phyloP scores from a whole-genome alignment of 2,329 filamentous ascomycete species.

The Colletotrichum sp. region DNA sequence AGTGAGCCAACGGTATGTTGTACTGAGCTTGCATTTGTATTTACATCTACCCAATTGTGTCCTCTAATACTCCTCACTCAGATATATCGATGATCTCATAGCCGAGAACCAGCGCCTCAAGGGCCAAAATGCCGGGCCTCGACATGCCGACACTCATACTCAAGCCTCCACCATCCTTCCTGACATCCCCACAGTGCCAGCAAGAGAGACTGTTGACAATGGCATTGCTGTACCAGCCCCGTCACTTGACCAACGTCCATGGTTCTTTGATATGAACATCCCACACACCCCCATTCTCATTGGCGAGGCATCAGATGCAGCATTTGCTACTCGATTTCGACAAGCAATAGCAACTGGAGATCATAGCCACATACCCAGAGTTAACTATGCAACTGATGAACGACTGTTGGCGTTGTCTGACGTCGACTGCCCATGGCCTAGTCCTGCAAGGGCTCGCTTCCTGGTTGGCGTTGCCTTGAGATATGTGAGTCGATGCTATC shows the following conservation, averaged over 20 bases:
- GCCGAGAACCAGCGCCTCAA: constrained; percentile 36
- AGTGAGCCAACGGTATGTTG: constrained; percentile 34
- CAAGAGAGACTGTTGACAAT: constrained; percentile 1
- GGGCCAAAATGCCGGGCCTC: background rate
- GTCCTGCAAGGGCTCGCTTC: constrained; percentile 38
- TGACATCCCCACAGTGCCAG: background rate
- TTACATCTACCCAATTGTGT: constrained; percentile 4
- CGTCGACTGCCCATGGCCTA: constrained; percentile 41
- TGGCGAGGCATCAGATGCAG: constrained; percentile 39
- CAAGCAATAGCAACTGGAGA: constrained; percentile 35
- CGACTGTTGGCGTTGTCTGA: constrained; percentile 30
- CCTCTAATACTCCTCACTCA: background rate
- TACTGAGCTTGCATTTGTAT: constrained; percentile 24
- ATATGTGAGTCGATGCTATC: constrained; percentile 44
- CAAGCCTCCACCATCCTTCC: background rate
- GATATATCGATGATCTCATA: constrained; percentile 39
- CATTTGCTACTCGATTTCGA: constrained; percentile 40
- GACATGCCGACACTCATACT: background rate
- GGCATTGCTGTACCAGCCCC: constrained; percentile 11
- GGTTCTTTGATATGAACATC: constrained; percentile 38
- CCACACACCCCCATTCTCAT: constrained; percentile 38
- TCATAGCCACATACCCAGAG: constrained; percentile 36
- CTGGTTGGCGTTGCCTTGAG: constrained; percentile 45
- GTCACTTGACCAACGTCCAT: constrained; percentile 30
- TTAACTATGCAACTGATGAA: constrained; percentile 38